phyloP scores from a whole-genome alignment of 2,329 filamentous ascomycete genomes.

The Hawksworthiomyces lignivorus region DNA sequence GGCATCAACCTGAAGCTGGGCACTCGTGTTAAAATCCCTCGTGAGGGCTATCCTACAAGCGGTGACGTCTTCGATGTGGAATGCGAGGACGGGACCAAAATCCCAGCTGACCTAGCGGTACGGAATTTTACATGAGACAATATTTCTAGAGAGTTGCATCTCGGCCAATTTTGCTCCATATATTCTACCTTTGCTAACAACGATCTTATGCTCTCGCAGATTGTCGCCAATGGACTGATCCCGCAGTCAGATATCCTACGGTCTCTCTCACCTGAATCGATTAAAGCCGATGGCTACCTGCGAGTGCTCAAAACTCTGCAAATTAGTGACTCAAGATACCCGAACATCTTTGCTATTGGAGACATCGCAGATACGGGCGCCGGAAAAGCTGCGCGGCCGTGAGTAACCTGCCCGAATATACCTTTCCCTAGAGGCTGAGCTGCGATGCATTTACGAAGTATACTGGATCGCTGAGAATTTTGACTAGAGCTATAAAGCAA shows the following conservation, averaged over 20 bases:
- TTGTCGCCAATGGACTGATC: constrained; percentile 10
- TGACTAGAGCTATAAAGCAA: constrained; percentile 5
- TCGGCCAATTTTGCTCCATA: too few species aligned
- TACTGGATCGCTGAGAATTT: too few species aligned
- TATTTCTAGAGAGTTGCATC: too few species aligned
- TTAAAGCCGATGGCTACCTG: constrained; percentile 10
- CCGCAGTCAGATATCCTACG: constrained; percentile 10
- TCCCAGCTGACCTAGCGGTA: constrained; percentile 5
- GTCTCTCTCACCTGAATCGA: constrained; percentile 2
- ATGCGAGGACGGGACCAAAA: constrained; percentile 6
- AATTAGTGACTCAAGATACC: constrained; percentile 6
- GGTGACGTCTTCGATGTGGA: not conserved
- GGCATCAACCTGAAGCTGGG: constrained; percentile 9
- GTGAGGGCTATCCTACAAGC: not conserved
- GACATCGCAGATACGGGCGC: constrained; percentile 50
- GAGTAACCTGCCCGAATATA: not conserved
- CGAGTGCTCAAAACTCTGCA: constrained; percentile 11
- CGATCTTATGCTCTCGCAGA: not conserved
- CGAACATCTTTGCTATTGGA: constrained; percentile 54
- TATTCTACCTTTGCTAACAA: too few species aligned
- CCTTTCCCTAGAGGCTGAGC: too few species aligned
- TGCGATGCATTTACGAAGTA: too few species aligned
- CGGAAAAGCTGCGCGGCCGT: constrained; percentile 23
- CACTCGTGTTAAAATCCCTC: constrained; percentile 5
- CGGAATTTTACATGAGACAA: too few species aligned